Conservation (phyloP, 2,329 filamentous ascomycete species). For the Botrytis aclada region DNA sequence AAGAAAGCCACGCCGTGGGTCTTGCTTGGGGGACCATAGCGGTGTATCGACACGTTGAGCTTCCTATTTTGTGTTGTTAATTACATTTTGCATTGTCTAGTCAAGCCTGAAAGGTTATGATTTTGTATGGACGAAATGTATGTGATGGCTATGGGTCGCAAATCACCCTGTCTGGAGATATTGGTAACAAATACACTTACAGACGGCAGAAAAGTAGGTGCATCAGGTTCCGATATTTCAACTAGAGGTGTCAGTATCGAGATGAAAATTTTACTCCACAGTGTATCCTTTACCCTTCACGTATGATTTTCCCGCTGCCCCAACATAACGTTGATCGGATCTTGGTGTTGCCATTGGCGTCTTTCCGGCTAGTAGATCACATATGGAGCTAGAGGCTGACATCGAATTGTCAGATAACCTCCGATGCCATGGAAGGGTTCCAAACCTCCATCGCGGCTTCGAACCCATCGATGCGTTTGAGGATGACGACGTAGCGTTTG, state of each 20-base stretch:
- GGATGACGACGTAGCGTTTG: neutral
- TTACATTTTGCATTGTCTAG: neutral
- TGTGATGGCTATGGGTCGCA: neutral
- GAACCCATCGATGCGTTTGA: slow-evolving; percentile 15
- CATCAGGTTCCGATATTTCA: slow-evolving; percentile 30
- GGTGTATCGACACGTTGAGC: slow-evolving; percentile 37
- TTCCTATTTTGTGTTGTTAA: slow-evolving; percentile 27
- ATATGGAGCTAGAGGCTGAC: slow-evolving; percentile 35
- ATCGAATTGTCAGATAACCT: slow-evolving; percentile 33
- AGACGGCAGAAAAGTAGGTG: slow-evolving; percentile 33
- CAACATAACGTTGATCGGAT: slow-evolving; percentile 23
- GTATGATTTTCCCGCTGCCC: slow-evolving; percentile 24
- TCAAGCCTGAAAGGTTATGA: neutral
- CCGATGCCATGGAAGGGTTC: slow-evolving; percentile 38
- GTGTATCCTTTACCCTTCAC: slow-evolving; percentile 23
- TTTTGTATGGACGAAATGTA: neutral
- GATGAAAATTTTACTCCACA: neutral
- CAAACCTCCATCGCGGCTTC: slow-evolving; percentile 27
- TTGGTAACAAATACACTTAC: slow-evolving; percentile 26
- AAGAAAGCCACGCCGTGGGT: slow-evolving; percentile 30
- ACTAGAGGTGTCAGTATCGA: slow-evolving; percentile 22
- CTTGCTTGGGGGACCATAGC: slow-evolving; percentile 25
- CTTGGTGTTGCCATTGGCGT: slow-evolving; percentile 33
- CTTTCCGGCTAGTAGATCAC: slow-evolving; percentile 34
- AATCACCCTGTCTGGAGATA: too few relatives aligned